These are phyloP conservation scores for Trichoderma parareesei DNA, from an alignment of 495 filamentous ascomycete species.

Conservation along the genomic window DNA sequence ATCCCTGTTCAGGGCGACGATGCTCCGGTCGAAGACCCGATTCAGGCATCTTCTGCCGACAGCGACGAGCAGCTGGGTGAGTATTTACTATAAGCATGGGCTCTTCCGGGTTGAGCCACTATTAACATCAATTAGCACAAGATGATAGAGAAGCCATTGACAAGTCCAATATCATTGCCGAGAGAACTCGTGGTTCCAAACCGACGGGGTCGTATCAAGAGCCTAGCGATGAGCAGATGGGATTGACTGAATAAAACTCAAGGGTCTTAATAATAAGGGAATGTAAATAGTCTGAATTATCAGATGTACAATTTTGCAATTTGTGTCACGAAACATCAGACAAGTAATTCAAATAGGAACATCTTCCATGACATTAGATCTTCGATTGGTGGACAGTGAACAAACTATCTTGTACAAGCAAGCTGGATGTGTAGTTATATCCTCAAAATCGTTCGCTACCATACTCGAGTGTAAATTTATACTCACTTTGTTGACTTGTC, in stretches of 20 bases:
- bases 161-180: conserved; percentile 25
- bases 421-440: too few relatives aligned
- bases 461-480: too few relatives aligned
- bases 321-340: too few relatives aligned
- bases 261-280: too few relatives aligned
- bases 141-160: conserved; percentile 32
- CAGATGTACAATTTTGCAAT: too few relatives aligned
- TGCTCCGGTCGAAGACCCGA: neutral
- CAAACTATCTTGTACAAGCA: too few relatives aligned
- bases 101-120: neutral
- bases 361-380: too few relatives aligned
- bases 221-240: conserved; percentile 24
- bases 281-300: too few relatives aligned
- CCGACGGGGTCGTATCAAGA: conserved; percentile 22
- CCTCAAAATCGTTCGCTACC: too few relatives aligned
- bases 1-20: neutral
- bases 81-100: neutral
- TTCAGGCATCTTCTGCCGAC: neutral
- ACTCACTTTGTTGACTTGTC: too few relatives aligned
- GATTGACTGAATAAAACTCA: neutral
- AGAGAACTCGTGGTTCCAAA: conserved; percentile 26
- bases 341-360: too few relatives aligned
- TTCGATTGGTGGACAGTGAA: too few relatives aligned
- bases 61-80: neutral
- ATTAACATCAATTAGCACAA: conserved; percentile 14